These are phyloP conservation scores for Pseudofabraea citricarpa DNA, from an alignment of 2,329 filamentous ascomycete genomes.

Conservation along the genomic window DNA sequence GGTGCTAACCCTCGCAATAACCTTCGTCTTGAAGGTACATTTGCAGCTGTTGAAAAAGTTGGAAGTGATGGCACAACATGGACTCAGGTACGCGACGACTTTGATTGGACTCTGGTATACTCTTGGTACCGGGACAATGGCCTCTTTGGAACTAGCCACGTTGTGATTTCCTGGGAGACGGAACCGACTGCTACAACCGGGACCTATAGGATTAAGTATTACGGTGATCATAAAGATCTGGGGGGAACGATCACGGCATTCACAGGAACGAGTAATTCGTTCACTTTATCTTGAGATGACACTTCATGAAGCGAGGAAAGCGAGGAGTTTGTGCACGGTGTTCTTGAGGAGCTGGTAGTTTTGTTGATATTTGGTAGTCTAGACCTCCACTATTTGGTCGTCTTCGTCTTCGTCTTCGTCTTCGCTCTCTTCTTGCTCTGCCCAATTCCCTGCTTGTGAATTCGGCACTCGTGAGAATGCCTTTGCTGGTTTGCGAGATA, in stretches of 20 bases:
- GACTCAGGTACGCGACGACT: conserved; percentile 64
- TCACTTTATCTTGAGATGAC: conserved; percentile 13
- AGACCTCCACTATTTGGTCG: conserved; percentile 29
- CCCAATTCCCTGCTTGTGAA: conserved; percentile 6
- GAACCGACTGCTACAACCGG: conserved; percentile 52
- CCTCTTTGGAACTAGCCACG: conserved; percentile 69
- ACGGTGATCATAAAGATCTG: conserved; percentile 71
- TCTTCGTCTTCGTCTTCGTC: conserved; percentile 25
- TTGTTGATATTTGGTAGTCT: conserved; percentile 3
- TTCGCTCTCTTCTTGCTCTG: conserved; percentile 15
- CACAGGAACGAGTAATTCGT: conserved; percentile 52
- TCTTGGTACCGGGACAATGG: conserved; percentile 69
- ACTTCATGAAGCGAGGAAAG: not conserved
- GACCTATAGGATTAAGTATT: conserved; percentile 75
- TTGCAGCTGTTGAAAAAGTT: conserved; percentile 64
- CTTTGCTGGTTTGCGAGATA: conserved; percentile 1
- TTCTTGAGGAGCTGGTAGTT: not conserved
- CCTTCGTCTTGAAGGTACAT: conserved; percentile 71
- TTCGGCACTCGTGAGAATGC: conserved; percentile 6
- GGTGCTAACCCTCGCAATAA: conserved; percentile 90
- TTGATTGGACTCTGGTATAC: conserved; percentile 80
- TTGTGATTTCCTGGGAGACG: conserved; percentile 76
- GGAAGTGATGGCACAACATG: conserved; percentile 45
- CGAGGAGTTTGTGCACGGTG: not conserved
- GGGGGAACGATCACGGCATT: conserved; percentile 60